These are phyloP conservation scores for Syzygium jambos DNA, from an alignment of 345 rosid species.

Conservation along the genomic window DNA sequence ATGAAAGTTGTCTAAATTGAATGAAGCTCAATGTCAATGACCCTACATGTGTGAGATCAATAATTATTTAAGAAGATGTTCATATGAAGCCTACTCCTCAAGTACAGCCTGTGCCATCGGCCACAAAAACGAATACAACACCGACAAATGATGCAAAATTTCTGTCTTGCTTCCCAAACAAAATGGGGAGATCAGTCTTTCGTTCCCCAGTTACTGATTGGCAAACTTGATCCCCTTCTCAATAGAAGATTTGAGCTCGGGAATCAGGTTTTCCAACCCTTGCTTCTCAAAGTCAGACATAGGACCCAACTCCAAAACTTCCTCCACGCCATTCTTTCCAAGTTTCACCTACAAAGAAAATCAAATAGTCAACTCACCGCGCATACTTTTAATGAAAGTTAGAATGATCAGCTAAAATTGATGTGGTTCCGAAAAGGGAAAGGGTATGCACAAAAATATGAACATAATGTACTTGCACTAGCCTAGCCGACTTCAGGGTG, in stretches of 20 bases:
- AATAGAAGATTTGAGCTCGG: conserved; percentile 59
- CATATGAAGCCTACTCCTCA: not conserved
- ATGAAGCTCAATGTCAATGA: not conserved
- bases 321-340: conserved; percentile 55
- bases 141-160: conserved; percentile 10
- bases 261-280: conserved; percentile 60
- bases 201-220: conserved; percentile 10
- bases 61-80: not conserved
- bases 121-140: conserved; percentile 2
- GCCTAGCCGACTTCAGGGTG: not conserved
- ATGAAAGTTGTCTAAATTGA: not conserved
- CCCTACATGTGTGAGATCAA: not conserved
- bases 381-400: not conserved
- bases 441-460: not conserved
- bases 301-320: conserved; percentile 64
- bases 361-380: not conserved
- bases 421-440: not conserved
- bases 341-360: conserved; percentile 31
- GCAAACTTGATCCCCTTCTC: conserved; percentile 79
- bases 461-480: not conserved
- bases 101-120: conserved; percentile 12
- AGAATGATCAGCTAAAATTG: not conserved
- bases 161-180: not conserved
- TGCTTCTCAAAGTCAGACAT: conserved; percentile 65
- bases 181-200: not conserved